Base-by-base conservation (phyloP, 768 basidiomycete genomes). In the Boletus eberwhitei region DNA sequence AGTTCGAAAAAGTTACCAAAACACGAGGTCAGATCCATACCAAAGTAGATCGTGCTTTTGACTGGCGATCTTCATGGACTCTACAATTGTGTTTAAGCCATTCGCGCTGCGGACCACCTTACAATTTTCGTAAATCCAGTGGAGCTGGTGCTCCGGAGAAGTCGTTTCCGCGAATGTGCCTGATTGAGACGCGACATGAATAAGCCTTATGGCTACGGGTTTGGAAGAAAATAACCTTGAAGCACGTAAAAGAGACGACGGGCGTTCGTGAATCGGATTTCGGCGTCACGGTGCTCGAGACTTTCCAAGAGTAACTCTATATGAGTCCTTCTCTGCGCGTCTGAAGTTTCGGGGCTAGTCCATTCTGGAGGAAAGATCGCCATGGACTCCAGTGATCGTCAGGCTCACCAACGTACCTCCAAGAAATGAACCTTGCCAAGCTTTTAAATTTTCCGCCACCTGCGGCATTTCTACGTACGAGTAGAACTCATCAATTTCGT, bases 401-500 rank as follows among this genome's bases (percentile, higher is more conserved):
- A 35, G 51, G 49, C 24, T 31, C 47, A 52, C 34, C 44, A 39
- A 50, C 83, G 63, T 64, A 89, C 93, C 89, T 71, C 84, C 84
- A 31, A 79, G 73, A 67, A 89, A 95, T 40, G 88, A 91, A 37
- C 86, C 86, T 64, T 88, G 83, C 89, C 93, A 97, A 42, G 90
- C 88, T 65, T 85, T 87, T 59, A 91, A 75, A 68, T 93, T 92
- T 76, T 92, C 90, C 3, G 83, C 84, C 21, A 93, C 87, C 68
- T 94, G 90, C 0, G 89, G 83, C 83, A 93, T 91, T 76, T 98
- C 96, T 57, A 93, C 86, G 72, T 97, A 99, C 21, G 93, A 92
- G 72, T 96, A 98, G 74, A 98, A 98, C 72, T 99, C 97, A 54
- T 98, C 91, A 37, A 99, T 86, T 70, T 99, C 97, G 64, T 90